These are phyloP conservation scores for Daedaleopsis nitida DNA, from an alignment of 768 basidiomycete species.

Conservation along the genomic window DNA sequence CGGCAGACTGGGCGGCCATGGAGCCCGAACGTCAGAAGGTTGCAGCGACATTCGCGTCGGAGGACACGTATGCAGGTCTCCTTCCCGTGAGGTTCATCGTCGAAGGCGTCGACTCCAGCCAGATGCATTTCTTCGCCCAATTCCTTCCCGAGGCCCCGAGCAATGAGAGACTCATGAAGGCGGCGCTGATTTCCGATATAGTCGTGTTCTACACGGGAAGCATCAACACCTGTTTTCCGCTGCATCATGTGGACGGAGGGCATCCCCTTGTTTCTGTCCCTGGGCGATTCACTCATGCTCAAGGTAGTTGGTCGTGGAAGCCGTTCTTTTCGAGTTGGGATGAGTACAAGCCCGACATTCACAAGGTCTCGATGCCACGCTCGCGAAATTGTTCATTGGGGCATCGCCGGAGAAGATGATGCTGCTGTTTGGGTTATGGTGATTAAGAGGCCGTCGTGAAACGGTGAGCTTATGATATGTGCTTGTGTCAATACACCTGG, in stretches of 20 bases:
- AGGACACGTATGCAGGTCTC: not conserved
- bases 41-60: not conserved
- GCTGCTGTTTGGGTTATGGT: no score
- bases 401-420: no score
- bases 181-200: not conserved
- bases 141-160: not conserved
- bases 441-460: no score
- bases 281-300: not conserved
- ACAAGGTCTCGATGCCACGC: no score
- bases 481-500: no score
- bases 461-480: no score
- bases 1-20: no score
- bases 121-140: not conserved
- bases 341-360: not conserved
- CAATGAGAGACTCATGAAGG: not conserved
- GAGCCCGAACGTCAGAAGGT: no score
- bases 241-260: not conserved
- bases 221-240: not conserved
- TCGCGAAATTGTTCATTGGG: no score
- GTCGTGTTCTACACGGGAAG: not conserved
- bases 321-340: not conserved
- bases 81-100: not conserved
- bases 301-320: not conserved
- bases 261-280: not conserved
- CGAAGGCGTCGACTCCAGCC: not conserved